Base-by-base conservation (phyloP, 495 filamentous ascomycete species). In the Pseudevernia furfuracea region DNA sequence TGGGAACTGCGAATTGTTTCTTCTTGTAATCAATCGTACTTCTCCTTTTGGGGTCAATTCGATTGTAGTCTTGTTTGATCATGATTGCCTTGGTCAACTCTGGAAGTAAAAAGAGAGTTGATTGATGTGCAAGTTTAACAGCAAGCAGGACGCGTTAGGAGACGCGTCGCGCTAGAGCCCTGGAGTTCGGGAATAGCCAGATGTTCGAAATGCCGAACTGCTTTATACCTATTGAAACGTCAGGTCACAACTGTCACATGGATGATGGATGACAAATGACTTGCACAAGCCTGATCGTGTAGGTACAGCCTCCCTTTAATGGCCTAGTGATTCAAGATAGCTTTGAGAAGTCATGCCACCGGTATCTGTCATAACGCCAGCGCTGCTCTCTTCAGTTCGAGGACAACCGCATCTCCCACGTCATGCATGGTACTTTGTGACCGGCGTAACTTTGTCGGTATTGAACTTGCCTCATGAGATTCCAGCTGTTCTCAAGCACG, bases 41-140 rank as follows among this genome's bases (percentile, higher is more conserved):
- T 65, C 91, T 85, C 71, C 90, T 77, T 74, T 97, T 97, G 10
- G 87, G 74, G 67, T 95, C 91, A 60, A 94, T 84, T n/a, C 90
- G 83, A 64, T 82, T 82, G 65, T 78, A 81, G 46, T 89, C 86
- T 72, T 86, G 86, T 67, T 86, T 81, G 66, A 90, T 86, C 89
- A 93, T 93, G 14, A 11, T 21, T 59, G 52, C 52, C 36, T 21
- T 32, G 6, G 17, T 12, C 30, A 55, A 30, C 36, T 1, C 4
- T 30, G 19, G 19, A 34, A 19, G 14, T 52, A 11, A 15, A 21
- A 34, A 34, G 8, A 3, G 52, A 23, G 19, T 32, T 0, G 14
- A 9, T 55, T 34, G 8, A 21, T 55, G 17, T 30, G 46, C 21
- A n/a, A n/a, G 43, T 17, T 30, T 30, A 30, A 52, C 8, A 7